phyloP scores from a whole-genome alignment of 2,329 filamentous ascomycete genomes.

The Penicillium palitans region DNA sequence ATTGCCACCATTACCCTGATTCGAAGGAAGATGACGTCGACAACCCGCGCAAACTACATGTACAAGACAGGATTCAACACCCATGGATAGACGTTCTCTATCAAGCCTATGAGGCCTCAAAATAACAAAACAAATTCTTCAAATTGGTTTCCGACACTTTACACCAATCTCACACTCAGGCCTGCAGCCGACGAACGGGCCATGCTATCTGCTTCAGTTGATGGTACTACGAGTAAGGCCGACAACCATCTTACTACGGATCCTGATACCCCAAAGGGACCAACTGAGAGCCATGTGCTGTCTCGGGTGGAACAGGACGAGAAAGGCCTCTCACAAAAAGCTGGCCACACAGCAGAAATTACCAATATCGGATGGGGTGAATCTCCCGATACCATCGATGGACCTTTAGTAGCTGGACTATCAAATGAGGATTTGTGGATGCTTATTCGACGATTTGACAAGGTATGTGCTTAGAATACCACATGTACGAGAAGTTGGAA shows the following conservation, averaged over 20 bases:
- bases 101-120: not conserved
- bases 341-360: constrained; percentile 14
- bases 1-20: constrained; percentile 6
- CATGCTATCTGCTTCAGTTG: not conserved
- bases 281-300: constrained; percentile 29
- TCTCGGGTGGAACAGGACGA: constrained; percentile 24
- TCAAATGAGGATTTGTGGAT: constrained; percentile 74
- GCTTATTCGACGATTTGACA: constrained; percentile 71
- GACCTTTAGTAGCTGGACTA: constrained; percentile 63
- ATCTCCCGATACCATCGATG: constrained; percentile 11
- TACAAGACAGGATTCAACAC: not conserved
- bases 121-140: not conserved
- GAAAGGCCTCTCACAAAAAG: constrained; percentile 19
- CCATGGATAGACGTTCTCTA: not conserved
- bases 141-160: not conserved
- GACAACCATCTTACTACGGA: not conserved
- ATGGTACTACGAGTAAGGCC: not conserved
- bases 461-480: constrained; percentile 46
- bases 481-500: not conserved
- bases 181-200: not conserved
- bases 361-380: constrained; percentile 26
- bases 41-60: not conserved
- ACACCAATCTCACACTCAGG: not conserved
- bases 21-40: constrained; percentile 7
- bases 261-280: constrained; percentile 11